Evolutionary conservation across 352 stramenopile genomes (phyloP).

Genomic region (Pythium aphanidermatum): DNA sequence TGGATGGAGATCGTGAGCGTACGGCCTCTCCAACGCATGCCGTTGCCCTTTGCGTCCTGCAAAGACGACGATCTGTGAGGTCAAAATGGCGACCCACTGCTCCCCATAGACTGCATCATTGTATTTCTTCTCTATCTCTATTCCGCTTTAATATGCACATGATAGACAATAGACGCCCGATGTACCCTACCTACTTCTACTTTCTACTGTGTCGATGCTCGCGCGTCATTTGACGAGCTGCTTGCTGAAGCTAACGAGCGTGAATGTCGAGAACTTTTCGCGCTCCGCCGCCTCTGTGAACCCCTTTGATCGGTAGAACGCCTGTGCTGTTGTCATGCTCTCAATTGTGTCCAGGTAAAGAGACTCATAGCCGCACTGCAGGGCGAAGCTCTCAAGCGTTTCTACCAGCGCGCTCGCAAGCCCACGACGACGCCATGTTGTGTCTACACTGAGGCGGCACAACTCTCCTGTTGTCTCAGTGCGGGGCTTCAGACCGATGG

Average conservation of each 20-base stretch:
- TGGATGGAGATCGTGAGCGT: too few species aligned
- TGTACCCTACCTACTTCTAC: constrained; percentile 4
- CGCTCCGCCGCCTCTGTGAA: constrained; percentile 29
- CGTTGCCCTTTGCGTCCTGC: constrained; percentile 10
- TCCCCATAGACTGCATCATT: too few species aligned
- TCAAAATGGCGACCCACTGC: too few species aligned
- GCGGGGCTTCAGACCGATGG: constrained; percentile 45
- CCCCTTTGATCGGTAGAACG: constrained; percentile 36
- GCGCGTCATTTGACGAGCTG: too few species aligned
- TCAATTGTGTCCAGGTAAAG: constrained; percentile 62
- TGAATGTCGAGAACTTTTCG: constrained; percentile 34
- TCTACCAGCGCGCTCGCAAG: constrained; percentile 41
- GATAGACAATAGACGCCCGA: constrained; percentile 12
- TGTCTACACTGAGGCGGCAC: constrained; percentile 50
- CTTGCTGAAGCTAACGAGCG: constrained; percentile 42
- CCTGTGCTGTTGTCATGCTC: constrained; percentile 44
- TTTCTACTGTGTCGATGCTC: not conserved
- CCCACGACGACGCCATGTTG: constrained; percentile 31
- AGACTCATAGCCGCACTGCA: constrained; percentile 19
- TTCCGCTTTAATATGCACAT: too few species aligned
- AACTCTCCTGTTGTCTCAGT: constrained; percentile 29
- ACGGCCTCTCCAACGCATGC: not conserved
- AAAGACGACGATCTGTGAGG: constrained; percentile 5
- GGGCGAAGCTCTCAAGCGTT: constrained; percentile 34
- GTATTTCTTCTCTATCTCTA: constrained; percentile 1